Base-by-base conservation (phyloP, 257 asterid species). In the Solanum bulbocastanum region DNA sequence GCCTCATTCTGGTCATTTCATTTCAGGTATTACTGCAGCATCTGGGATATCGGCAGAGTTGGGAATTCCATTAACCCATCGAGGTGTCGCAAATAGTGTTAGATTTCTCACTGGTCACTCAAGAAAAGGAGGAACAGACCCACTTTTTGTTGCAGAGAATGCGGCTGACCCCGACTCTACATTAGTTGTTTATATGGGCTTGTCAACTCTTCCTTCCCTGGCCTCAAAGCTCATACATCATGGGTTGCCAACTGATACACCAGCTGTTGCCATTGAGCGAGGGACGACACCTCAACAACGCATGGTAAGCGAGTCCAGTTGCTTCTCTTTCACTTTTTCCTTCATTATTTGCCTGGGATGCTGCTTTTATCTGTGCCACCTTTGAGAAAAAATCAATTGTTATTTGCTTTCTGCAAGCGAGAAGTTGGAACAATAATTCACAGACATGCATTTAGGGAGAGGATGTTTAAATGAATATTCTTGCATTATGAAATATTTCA, bases 251-350 rank as follows among this genome's bases (percentile, higher is more conserved):
- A 92, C 90, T 5, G 91, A 92, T 89, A 97, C 99, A 16, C 98
- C 99, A 56, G 95, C 99, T 87, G 99, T 91, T 84, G 99, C 99
- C 56, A 92, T 97, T 82, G 99, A 97, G 88, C 96, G 98, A 33
- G 99, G 99, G 88, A 97, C 99, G 22, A 96, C 99, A 74, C 99
- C 98, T 66, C 99, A 96, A 86, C 99, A 97, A 84, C 98, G 98
- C 87, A 82, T 90, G 84, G 98, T 92, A 87, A 71, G 89, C 79
- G 22, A 60, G 16, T 25, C 14, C n/a, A 75, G 37, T 65, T 83
- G 84, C 7, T 84, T 68, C 10, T 27, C 39, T 69, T 83, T 56
- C 49, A 42, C 35, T 78, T 44, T 35, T 65, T 16, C 52, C 35
- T 52, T 56, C 73, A 2, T 60, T 88, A 10, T 68, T 33, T 87